Evolutionary conservation across 192 early-diverging fungal genomes (phyloP).

Genomic region (Phycomyces blakesleeanus): DNA sequence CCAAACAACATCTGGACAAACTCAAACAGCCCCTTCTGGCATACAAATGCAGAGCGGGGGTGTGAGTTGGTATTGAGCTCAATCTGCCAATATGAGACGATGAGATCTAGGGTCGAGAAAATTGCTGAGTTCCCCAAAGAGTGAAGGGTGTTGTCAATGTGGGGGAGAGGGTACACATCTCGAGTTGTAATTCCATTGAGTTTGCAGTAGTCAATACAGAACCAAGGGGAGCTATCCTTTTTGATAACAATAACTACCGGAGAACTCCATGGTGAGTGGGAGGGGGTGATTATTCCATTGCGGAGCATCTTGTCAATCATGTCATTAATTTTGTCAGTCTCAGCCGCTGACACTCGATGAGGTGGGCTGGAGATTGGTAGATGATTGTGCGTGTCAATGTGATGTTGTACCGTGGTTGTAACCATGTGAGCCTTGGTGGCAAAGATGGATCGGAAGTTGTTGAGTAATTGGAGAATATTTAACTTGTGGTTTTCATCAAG

Average conservation of each 20-base stretch:
- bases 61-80: background rate
- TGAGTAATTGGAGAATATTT: background rate
- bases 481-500: background rate
- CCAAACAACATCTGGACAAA: constrained; percentile 60
- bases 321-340: constrained; percentile 8
- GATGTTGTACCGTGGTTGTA: background rate
- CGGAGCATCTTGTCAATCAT: constrained; percentile 29
- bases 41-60: constrained; percentile 32
- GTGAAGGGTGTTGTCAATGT: constrained; percentile 31
- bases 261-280: constrained; percentile 1
- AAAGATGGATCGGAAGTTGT: background rate
- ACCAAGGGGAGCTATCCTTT: background rate
- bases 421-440: background rate
- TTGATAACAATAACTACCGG: constrained; percentile 2
- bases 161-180: constrained; percentile 41
- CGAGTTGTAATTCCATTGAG: constrained; percentile 36
- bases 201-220: constrained; percentile 35
- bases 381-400: background rate
- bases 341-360: constrained; percentile 11
- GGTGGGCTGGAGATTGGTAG: constrained; percentile 3
- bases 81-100: constrained; percentile 4
- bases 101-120: constrained; percentile 21
- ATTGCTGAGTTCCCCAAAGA: constrained; percentile 3
- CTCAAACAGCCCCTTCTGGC: constrained; percentile 40
- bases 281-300: background rate